These are phyloP conservation scores for Globisporangium alternatum DNA, from an alignment of 352 stramenopile genomes.

Conservation along the genomic window DNA sequence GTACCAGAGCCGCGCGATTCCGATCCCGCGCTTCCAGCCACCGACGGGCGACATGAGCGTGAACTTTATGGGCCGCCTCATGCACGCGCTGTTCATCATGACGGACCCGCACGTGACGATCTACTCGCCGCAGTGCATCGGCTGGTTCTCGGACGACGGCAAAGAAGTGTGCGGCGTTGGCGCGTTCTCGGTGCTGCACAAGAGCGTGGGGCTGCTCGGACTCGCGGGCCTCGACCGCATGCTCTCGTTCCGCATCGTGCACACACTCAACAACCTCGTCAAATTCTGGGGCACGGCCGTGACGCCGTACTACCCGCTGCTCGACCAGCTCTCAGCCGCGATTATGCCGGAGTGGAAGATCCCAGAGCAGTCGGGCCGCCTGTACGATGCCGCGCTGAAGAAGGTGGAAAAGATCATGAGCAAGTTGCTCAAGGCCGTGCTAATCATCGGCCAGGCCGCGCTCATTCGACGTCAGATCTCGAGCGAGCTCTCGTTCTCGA, in stretches of 20 bases:
- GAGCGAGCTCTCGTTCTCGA: conserved; percentile 89
- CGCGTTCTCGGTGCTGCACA: conserved; percentile 87
- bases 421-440: conserved; percentile 90
- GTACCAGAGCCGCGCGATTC: conserved; percentile 90
- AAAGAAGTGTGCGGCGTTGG: conserved; percentile 88
- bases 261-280: conserved; percentile 92
- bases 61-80: conserved; percentile 93
- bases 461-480: conserved; percentile 91
- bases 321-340: conserved; percentile 86
- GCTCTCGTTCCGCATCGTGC: conserved; percentile 91
- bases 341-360: conserved; percentile 89
- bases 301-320: conserved; percentile 84
- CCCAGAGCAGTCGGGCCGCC: conserved; percentile 73
- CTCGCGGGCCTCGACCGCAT: conserved; percentile 91
- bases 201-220: conserved; percentile 89
- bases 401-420: conserved; percentile 95
- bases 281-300: conserved; percentile 91
- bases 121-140: conserved; percentile 90
- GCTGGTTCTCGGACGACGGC: conserved; percentile 89
- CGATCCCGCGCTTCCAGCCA: conserved; percentile 90
- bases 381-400: conserved; percentile 89
- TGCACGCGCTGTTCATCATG: conserved; percentile 91
- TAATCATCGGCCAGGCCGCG: conserved; percentile 93
- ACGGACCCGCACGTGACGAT: conserved; percentile 90
- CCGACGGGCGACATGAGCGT: conserved; percentile 81